These are phyloP conservation scores for Citrus reticulata DNA, from an alignment of 345 rosid genomes.

Conservation along the genomic window DNA sequence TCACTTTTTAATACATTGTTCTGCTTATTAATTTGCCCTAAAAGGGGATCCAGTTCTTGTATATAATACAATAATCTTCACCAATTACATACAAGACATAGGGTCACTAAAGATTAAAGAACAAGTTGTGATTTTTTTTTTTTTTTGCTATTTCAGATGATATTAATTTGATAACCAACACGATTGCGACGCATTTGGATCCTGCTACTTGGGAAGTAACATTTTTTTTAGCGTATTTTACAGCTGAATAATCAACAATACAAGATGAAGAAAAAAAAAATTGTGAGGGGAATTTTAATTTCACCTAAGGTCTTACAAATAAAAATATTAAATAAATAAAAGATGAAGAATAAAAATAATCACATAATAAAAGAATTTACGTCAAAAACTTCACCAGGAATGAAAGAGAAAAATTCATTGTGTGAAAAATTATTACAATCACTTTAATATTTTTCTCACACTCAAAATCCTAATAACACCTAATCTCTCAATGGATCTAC, in stretches of 20 bases:
- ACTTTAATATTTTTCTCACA: no score
- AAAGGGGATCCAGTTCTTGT: not conserved
- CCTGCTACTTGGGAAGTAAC: not conserved
- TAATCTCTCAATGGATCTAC: no score
- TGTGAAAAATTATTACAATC: no score
- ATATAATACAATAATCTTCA: not conserved
- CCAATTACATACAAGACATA: not conserved
- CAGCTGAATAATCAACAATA: no score
- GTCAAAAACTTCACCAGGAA: no score
- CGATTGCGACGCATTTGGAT: not conserved
- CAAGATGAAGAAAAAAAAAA: no score
- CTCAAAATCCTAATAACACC: accelerated
- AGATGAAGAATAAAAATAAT: no score
- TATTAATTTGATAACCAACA: not conserved
- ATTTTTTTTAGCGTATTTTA: not conserved
- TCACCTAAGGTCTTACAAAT: no score
- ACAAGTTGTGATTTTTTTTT: not conserved
- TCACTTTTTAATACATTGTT: not conserved
- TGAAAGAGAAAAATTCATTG: no score
- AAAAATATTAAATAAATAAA: no score
- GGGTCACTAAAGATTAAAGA: not conserved
- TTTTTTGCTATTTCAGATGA: not conserved
- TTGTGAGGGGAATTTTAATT: no score
- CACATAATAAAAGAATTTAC: no score
- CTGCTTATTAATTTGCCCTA: not conserved